A percentile compares a stretch with the other conserved stretches of the same genome.
These are phyloP conservation scores for Erigeron canadensis DNA, from an alignment of 129 eudicot species.

Conservation along the genomic window DNA sequence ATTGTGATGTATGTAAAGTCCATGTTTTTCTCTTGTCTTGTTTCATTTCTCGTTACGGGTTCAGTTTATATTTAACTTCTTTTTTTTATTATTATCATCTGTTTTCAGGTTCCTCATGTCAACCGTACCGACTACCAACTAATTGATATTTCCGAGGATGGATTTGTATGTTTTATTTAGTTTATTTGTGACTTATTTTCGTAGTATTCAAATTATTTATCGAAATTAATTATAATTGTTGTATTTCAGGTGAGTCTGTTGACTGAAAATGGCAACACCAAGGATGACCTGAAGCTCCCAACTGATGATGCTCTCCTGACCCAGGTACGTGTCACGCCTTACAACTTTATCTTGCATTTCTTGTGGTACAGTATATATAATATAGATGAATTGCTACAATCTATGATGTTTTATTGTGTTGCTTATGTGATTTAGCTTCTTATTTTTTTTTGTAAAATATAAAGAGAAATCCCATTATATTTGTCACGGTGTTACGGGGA, in stretches of 20 bases:
- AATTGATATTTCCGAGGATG: constrained; percentile 76
- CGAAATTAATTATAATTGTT: not conserved
- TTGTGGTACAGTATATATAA: not conserved
- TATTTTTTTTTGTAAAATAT: not conserved
- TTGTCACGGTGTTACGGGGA: too few relatives aligned
- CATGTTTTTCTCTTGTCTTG: not conserved
- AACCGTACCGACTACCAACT: constrained; percentile 70
- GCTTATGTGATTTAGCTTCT: not conserved
- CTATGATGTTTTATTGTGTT: not conserved
- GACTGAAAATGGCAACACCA: constrained; percentile 72
- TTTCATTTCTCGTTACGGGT: not conserved
- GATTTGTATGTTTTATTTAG: constrained; percentile 52
- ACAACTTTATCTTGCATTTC: not conserved
- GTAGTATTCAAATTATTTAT: not conserved
- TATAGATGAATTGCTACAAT: not conserved
- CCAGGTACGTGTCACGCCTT: constrained; percentile 41
- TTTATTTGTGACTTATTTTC: not conserved
- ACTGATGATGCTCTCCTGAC: constrained; percentile 59
- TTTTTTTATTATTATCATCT: too few relatives aligned
- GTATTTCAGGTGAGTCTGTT: constrained; percentile 57
- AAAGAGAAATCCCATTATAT: too few relatives aligned
- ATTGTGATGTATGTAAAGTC: constrained; percentile 57
- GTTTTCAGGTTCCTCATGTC: constrained; percentile 77
- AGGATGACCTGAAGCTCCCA: constrained; percentile 82
- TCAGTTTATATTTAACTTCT: not conserved